Percentiles rank a stretch among this genome's conserved stretches.
Conservation (phyloP, 23 red algal species). For the Gracilaria vermiculophylla region DNA sequence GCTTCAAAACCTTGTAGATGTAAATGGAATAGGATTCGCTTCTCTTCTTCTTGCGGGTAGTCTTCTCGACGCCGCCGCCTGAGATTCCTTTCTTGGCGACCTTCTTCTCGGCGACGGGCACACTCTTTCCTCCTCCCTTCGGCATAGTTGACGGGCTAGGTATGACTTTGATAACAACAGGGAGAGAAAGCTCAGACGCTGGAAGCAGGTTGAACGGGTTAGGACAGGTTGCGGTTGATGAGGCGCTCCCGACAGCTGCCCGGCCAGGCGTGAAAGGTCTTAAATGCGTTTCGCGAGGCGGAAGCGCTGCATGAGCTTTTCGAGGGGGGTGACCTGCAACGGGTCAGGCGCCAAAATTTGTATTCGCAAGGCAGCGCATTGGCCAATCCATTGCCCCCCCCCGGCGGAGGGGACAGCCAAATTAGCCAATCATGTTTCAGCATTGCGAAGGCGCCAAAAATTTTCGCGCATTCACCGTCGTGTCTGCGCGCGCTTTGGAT, state of each 20-base stretch:
- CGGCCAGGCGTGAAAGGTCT: neutral
- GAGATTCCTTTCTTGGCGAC: slow-evolving; percentile 84
- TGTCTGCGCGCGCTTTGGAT: neutral
- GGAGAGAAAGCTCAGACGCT: no score
- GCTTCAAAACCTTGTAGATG: slow-evolving; percentile 99
- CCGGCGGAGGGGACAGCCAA: slow-evolving; percentile 19
- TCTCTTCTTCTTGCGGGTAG: slow-evolving; percentile 87
- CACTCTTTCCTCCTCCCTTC: slow-evolving; percentile 95
- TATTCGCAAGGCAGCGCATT: slow-evolving; percentile 4
- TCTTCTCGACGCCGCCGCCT: slow-evolving; percentile 62
- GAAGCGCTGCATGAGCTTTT: neutral
- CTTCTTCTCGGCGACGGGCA: slow-evolving; percentile 97
- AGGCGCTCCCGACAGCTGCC: neutral
- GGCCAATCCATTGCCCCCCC: slow-evolving; percentile 2
- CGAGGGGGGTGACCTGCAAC: slow-evolving; percentile 14
- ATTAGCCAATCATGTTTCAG: slow-evolving; percentile 32
- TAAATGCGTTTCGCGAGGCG: slow-evolving; percentile 2
- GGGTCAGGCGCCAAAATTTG: slow-evolving; percentile 22
- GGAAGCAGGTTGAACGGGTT: no score
- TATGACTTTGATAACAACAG: neutral
- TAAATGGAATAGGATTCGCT: slow-evolving; percentile 98
- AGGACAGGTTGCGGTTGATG: no score
- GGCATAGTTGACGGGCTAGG: slow-evolving; percentile 3
- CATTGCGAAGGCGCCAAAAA: neutral
- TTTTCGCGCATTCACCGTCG: neutral